Evolutionary conservation across 78 protist species (phyloP), one percentile per base, ranked within the genome.

Genomic region (Parvularia atlantis): DNA sequence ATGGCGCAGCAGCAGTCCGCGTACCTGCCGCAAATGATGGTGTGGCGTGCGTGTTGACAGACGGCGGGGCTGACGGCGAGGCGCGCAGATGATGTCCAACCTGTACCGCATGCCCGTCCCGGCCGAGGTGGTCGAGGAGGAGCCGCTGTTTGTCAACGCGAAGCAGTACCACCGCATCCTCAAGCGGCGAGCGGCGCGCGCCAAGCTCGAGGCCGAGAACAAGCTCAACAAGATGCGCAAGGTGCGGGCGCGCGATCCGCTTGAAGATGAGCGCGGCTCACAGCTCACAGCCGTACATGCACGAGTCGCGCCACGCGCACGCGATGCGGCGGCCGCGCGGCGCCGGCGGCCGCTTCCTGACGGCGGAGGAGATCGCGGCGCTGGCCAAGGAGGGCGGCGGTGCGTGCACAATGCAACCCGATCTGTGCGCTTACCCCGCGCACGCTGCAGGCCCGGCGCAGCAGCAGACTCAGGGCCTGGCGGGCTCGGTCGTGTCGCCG

Each of bases 101-200:
- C n/a, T n/a, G n/a, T n/a, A n/a, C n/a, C n/a, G n/a, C n/a, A n/a
- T n/a, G n/a, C n/a, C n/a, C n/a, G n/a, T n/a, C n/a, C n/a, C n/a
- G n/a, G n/a, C 30, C 60, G 69, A 64, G 22, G 60, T 28, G 37
- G 71, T 13, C 0, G 89, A 85, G 37, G 92, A 83, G 5, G 85
- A 76, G 37, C 92, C 92, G 14, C 28, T 85, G 53, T 87, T 73
- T 71, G 92, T 87, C 28, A 87, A 87, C 35, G 89, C 88, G 20
- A 87, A 87, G 41, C 92, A 87, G 71, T 87, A 87, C 75, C 54
- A 83, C 37, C 71, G 92, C 70, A 87, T 87, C 33, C 59, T 87
- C 28, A 84, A 84, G 70, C 68, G 92, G 50, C 33, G 92, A 9
- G 78, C 48, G 19, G 88, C 87, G 22, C 67, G 92, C 28, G 86